Evolutionary conservation across 2,329 filamentous ascomycete genomes (phyloP), one percentile per base, ranked within the genome.

Genomic region (Calonectria leucothoes): DNA sequence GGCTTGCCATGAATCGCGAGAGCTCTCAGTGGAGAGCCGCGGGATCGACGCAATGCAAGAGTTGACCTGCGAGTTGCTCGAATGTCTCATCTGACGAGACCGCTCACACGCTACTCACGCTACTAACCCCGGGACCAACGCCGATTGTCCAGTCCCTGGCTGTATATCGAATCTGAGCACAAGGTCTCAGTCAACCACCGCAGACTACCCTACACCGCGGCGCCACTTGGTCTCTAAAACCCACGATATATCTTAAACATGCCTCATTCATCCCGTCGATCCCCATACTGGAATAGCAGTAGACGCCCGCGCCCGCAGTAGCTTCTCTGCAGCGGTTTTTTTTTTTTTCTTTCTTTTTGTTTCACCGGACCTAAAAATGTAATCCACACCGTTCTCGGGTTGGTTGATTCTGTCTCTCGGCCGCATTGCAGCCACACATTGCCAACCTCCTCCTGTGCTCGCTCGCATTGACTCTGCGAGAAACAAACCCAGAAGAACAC

Each of bases 171-270:
- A 61, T 49, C 66, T 57, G 57, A 66, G 57, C 66, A 66, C 49
- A 55, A 31, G 61, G 57, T 66, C 55, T 67, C 49, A 72, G 29
- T 61, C 39, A 48, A 67, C 64, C 25, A 63, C 65, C 37, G 51
- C 20, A 55, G 27, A 37, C 52, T 57, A 52, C 61, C 51, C 66
- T 72, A 51, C 20, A 64, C 64, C 37, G 55, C 35, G 35, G 49
- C 55, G 65, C 45, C 45, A 70, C 72, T 33, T 70, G 45, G 66
- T 49, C 29, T 66, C 74, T 15, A 15, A 49, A 37, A 64, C 25
- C 66, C 25, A 72, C 59, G 72, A 70, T 66, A 68, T 70, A 72
- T 72, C 66, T 72, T 59, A 66, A 63, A 71, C 68, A 71, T 71
- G 73, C 59, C 29, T 75, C 31, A 37, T 52, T 70, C 59, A 61